A percentile compares a stretch with the other conserved stretches of the same genome.
Evolutionary conservation across 129 eudicot species (phyloP).

Genomic region (Scalesia atractyloides): DNA sequence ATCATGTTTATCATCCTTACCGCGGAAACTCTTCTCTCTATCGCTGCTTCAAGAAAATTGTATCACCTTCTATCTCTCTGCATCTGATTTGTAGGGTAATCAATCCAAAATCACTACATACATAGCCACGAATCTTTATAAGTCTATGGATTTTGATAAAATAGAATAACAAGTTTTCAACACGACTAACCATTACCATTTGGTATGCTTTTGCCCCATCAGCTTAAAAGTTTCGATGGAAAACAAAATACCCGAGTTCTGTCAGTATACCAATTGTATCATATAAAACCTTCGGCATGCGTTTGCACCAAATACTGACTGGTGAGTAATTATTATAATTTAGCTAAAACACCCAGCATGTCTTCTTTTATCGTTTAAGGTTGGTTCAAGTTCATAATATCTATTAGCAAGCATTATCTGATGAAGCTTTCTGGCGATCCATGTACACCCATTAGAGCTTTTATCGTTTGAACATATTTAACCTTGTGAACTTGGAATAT

Average conservation of each 20-base stretch:
- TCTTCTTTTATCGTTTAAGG: not conserved
- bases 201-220: not conserved
- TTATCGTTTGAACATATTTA: not conserved
- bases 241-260: slow-evolving; percentile 7
- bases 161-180: too few relatives aligned
- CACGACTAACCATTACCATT: slow-evolving; percentile 15
- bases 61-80: slow-evolving; percentile 7
- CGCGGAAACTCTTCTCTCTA: slow-evolving; percentile 13
- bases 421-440: slow-evolving; percentile 4
- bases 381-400: not conserved
- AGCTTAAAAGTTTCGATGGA: slow-evolving; percentile 7
- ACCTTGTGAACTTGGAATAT: too few relatives aligned
- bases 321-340: not conserved
- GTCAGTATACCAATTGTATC: slow-evolving; percentile 14
- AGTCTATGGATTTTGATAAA: not conserved
- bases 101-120: slow-evolving; percentile 7
- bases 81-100: slow-evolving; percentile 2
- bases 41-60: slow-evolving; percentile 4
- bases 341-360: not conserved
- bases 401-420: not conserved
- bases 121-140: not conserved
- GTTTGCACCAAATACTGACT: slow-evolving; percentile 1
- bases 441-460: slow-evolving; percentile 3
- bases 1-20: not conserved
- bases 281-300: slow-evolving; percentile 10